These are phyloP conservation scores for Sugiyamaella sp. DNA, from an alignment of 1,139 yeast species.

Conservation along the genomic window DNA sequence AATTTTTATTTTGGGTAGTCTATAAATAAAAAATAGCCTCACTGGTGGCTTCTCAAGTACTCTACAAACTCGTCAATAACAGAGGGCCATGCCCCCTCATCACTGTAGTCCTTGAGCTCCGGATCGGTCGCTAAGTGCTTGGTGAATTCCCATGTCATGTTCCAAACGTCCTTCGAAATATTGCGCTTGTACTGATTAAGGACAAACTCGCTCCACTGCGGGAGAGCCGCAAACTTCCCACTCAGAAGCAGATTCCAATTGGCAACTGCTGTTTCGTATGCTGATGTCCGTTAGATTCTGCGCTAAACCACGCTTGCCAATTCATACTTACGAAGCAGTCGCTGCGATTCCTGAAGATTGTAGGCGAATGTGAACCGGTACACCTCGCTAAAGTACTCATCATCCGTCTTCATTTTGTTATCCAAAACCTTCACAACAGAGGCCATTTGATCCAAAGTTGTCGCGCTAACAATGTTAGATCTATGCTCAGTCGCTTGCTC, in stretches of 20 bases:
- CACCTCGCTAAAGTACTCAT: slow-evolving; percentile 53
- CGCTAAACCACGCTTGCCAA: background rate
- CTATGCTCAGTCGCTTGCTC: background rate
- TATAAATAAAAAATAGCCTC: slow-evolving; percentile 1
- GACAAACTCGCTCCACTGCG: slow-evolving; percentile 58
- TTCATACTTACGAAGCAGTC: slow-evolving; percentile 49
- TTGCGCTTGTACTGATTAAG: slow-evolving; percentile 47
- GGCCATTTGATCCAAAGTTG: slow-evolving; percentile 55
- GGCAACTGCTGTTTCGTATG: slow-evolving; percentile 64
- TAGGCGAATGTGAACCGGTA: slow-evolving; percentile 75
- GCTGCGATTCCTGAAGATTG: slow-evolving; percentile 62
- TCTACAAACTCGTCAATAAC: slow-evolving; percentile 84
- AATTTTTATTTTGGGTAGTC: too few species aligned
- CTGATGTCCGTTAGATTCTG: slow-evolving; percentile 24
- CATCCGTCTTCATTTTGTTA: slow-evolving; percentile 43
- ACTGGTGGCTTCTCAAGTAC: background rate
- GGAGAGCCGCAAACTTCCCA: slow-evolving; percentile 43
- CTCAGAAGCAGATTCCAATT: slow-evolving; percentile 76
- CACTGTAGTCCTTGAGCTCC: slow-evolving; percentile 58
- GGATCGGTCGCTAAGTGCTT: slow-evolving; percentile 58
- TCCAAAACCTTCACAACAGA: slow-evolving; percentile 47
- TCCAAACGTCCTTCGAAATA: slow-evolving; percentile 79
- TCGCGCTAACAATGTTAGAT: slow-evolving; percentile 34
- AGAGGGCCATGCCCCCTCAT: slow-evolving; percentile 86
- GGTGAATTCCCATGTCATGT: slow-evolving; percentile 74